Base-by-base conservation (phyloP, 2,329 filamentous ascomycete genomes). In the Gremmenia infestans region DNA sequence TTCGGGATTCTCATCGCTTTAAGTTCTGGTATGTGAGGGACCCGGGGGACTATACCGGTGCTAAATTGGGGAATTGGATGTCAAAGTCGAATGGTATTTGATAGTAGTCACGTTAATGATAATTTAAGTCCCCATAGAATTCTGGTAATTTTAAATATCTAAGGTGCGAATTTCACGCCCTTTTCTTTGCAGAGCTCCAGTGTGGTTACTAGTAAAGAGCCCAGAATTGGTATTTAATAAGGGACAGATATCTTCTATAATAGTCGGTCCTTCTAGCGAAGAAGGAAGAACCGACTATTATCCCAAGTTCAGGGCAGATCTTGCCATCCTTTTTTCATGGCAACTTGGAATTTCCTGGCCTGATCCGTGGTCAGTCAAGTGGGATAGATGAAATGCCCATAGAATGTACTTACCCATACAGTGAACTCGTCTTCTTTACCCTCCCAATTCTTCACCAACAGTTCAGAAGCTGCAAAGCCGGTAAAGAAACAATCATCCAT, bases 391-490 rank as follows among this genome's bases (percentile, higher is more conserved):
- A 36, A 37, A 53, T 0, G 11, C n/a, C 7, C 2, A 12, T 11
- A 35, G 28, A 15, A 22, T 19, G 6, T 11, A 58, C 67, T 53
- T 50, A 71, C 83, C 91, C 91, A 96, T 15, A 81, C 76, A 0
- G 85, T 87, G 67, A 95, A 96, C 65, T 87, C 89, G 65, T 96
- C 91, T 17, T 81, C 77, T 48, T 79, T 72, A 0, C 80, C 85
- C 2, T 80, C 72, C 88, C 88, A 92, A 19, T 78, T 76, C 56
- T 76, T 73, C 50, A 75, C 74, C 12, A 89, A 71, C 48, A 86
- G 67, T 54, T 81, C 78, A 0, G 80, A 77, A 0, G 78, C 80
- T 0, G 72, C 74, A 61, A 81, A 80, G 0, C 87, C 85, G 50
- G 83, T 79, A 1, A 75, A 72, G 57, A 85, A 83, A 63, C 85